Evolutionary conservation across 768 basidiomycete species (phyloP), one percentile per base, ranked within the genome.

Genomic region (Leccinum rimulosum): DNA sequence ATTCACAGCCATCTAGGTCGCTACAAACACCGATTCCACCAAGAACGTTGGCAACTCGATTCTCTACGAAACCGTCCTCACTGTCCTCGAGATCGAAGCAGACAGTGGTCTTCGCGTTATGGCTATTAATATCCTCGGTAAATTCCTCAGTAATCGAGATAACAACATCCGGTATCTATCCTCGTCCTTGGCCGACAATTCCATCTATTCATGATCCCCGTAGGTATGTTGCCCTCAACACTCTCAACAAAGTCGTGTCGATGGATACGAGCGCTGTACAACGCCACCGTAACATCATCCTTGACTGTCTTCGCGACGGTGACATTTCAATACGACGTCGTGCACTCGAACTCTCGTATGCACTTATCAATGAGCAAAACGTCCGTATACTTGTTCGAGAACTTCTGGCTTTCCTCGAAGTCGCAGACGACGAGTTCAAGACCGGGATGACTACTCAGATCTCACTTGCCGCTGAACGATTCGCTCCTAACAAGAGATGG

Each of bases 11-110:
- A 15, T 43, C 19, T 68, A 95, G 91, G 95, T 99, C 35, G 97
- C 97, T n/a, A 98, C 97, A 2, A 99, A 98, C 73, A 99, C 97
- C 0, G 97, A 99, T 67, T 89, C 91, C 5, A 86, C 91, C 6
- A 99, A 99, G 77, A 99, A 98, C 68, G 97, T 98, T 64, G 97
- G 97, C 54, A 98, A 98, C 73, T 88, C 96, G 4, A 98, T 99
- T 62, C 75, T 99, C 33, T 99, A 99, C 72, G 97, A 99, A 76
- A 96, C 96, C 0, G 96, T 98, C 6, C 80, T 98, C 62, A 94
- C 95, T 1, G 89, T 99, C 17, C 80, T 99, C 50, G 96, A 99
- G 64, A 98, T 98, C 61, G 95, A 99, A 68, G 95, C 97, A 11
- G 97, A 99, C 71, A 89, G 86, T 45, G 94, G 95, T 19, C 77